These are phyloP conservation scores for Phytophthora sojae DNA, from an alignment of 352 stramenopile genomes.

Conservation along the genomic window DNA sequence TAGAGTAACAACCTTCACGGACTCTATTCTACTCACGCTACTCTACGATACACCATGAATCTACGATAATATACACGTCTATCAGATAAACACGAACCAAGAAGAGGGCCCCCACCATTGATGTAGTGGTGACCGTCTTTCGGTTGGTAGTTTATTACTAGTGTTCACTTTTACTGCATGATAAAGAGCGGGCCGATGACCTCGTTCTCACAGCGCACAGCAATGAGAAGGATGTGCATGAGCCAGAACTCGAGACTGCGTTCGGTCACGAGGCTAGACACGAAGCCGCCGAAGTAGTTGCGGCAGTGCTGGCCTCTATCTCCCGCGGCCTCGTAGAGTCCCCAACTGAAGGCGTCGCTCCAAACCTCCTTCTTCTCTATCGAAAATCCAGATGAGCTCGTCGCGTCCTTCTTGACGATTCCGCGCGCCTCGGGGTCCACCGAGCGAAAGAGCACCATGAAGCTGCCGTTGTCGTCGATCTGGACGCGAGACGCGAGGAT, in stretches of 20 bases:
- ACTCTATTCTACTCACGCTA: neutral
- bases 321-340: constrained; percentile 58
- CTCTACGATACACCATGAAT: neutral
- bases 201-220: constrained; percentile 70
- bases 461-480: constrained; percentile 53
- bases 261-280: constrained; percentile 48
- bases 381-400: constrained; percentile 30
- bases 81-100: constrained; percentile 15
- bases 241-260: constrained; percentile 69
- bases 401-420: constrained; percentile 16
- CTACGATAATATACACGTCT: neutral
- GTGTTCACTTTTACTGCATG: constrained; percentile 36
- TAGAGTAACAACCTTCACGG: neutral
- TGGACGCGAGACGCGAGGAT: constrained; percentile 65
- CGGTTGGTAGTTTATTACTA: constrained; percentile 11
- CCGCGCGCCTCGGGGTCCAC: constrained; percentile 51
- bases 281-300: constrained; percentile 74
- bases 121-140: constrained; percentile 19
- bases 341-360: constrained; percentile 73
- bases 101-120: constrained; percentile 22
- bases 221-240: constrained; percentile 75
- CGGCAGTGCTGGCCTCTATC: constrained; percentile 50
- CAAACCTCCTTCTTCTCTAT: constrained; percentile 44
- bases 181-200: constrained; percentile 64
- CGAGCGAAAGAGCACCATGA: constrained; percentile 70